phyloP scores from a whole-genome alignment of 2,329 filamentous ascomycete species.

The Claviceps sp. region DNA sequence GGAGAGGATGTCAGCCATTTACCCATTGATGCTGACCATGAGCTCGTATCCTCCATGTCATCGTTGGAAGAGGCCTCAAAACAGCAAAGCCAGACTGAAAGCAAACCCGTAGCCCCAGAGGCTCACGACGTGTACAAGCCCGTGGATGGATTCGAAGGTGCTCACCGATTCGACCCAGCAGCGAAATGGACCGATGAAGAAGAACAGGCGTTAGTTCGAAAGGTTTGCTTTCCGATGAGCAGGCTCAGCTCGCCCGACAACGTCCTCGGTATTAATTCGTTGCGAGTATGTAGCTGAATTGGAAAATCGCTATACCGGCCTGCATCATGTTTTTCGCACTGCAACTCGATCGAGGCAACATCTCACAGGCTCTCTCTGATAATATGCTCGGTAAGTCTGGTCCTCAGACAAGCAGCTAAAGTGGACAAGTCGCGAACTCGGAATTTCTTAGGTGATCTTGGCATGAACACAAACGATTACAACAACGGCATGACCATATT shows the following conservation, averaged over 20 bases:
- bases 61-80: slow-evolving; percentile 1
- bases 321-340: slow-evolving; percentile 42
- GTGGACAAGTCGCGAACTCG: neutral
- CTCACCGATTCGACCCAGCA: slow-evolving; percentile 43
- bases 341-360: slow-evolving; percentile 27
- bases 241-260: neutral
- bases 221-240: slow-evolving; percentile 20
- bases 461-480: slow-evolving; percentile 21
- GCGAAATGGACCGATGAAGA: slow-evolving; percentile 43
- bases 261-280: neutral
- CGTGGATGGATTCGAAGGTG: slow-evolving; percentile 42
- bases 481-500: slow-evolving; percentile 38
- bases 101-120: slow-evolving; percentile 2
- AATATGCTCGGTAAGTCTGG: slow-evolving; percentile 19
- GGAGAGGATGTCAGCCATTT: slow-evolving; percentile 5
- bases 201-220: slow-evolving; percentile 39
- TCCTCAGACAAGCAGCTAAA: neutral
- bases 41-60: neutral
- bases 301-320: slow-evolving; percentile 18
- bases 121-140: slow-evolving; percentile 28
- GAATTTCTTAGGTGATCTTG: slow-evolving; percentile 1
- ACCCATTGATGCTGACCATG: slow-evolving; percentile 3
- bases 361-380: slow-evolving; percentile 21
- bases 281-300: slow-evolving; percentile 15
- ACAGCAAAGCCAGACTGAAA: neutral